Conservation (phyloP, 768 basidiomycete genomes). For the Auriculariales sp. region DNA sequence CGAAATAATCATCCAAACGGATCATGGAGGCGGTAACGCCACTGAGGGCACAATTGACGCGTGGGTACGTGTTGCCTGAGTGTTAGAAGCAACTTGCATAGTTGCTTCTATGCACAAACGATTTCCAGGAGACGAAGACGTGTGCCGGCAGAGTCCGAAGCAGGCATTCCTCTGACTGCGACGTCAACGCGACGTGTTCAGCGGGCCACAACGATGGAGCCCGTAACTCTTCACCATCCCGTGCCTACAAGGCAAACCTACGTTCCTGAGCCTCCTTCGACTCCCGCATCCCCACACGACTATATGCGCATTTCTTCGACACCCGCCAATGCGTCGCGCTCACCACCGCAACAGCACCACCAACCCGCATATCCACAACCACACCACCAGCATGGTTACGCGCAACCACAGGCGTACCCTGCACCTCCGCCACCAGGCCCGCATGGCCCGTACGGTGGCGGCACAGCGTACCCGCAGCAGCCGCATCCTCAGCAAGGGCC, state of each 20-base stretch:
- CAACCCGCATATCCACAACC: constrained; percentile 21
- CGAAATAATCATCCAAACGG: too few relatives aligned
- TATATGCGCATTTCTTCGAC: constrained; percentile 41
- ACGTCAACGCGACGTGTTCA: too few relatives aligned
- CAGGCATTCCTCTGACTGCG: too few relatives aligned
- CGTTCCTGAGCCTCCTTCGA: constrained; percentile 71
- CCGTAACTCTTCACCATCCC: constrained; percentile 71
- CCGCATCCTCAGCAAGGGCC: constrained; percentile 19
- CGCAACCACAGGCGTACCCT: background rate
- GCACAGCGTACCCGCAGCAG: constrained; percentile 22
- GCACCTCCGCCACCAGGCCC: constrained; percentile 9
- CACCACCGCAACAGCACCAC: constrained; percentile 26
- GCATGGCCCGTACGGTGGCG: too few relatives aligned
- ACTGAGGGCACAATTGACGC: too few relatives aligned
- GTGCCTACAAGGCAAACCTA: constrained; percentile 79
- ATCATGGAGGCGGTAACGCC: too few relatives aligned
- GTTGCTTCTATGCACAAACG: too few relatives aligned
- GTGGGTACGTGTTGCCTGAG: too few relatives aligned
- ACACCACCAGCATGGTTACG: constrained; percentile 18
- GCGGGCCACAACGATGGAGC: constrained; percentile 48
- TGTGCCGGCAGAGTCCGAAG: too few relatives aligned
- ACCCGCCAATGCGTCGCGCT: constrained; percentile 8
- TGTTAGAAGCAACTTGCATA: too few relatives aligned
- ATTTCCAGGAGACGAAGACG: too few relatives aligned
- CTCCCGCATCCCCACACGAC: constrained; percentile 56